Conservation (phyloP, 1,139 yeast species). For the Scheffersomyces stambukii region DNA sequence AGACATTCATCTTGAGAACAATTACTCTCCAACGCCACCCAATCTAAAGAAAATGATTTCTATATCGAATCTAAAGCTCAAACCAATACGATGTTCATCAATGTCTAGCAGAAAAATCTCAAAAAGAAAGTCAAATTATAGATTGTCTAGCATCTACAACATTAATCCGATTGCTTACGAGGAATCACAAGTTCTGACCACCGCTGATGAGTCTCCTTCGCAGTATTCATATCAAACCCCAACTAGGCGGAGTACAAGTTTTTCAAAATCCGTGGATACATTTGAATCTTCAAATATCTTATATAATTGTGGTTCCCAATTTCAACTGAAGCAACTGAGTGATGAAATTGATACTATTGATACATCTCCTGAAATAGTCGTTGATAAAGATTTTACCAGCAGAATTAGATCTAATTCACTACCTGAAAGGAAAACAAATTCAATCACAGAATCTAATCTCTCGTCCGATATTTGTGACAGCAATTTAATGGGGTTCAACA, state of each 20-base stretch:
- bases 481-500: slow-evolving; percentile 17
- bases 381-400: too few relatives aligned
- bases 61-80: slow-evolving; percentile 34
- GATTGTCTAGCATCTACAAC: slow-evolving; percentile 37
- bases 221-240: too few relatives aligned
- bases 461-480: slow-evolving; percentile 12
- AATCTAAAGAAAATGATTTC: slow-evolving; percentile 22
- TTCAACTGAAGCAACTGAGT: too few relatives aligned
- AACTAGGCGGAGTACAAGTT: too few relatives aligned
- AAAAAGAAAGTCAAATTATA: slow-evolving; percentile 40
- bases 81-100: slow-evolving; percentile 37
- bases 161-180: slow-evolving; percentile 30
- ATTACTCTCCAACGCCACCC: slow-evolving; percentile 10
- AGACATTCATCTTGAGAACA: background rate
- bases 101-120: slow-evolving; percentile 20
- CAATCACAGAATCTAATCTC: slow-evolving; percentile 9
- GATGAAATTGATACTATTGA: too few relatives aligned
- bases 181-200: slow-evolving; percentile 9
- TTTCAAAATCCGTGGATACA: too few relatives aligned
- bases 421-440: slow-evolving; percentile 14
- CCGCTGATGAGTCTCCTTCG: too few relatives aligned
- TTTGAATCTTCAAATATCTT: too few relatives aligned
- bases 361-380: too few relatives aligned
- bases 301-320: too few relatives aligned
- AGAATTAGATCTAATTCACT: slow-evolving; percentile 20